Evolutionary conservation across 202 grass and related monocot species (phyloP), one percentile per base, ranked within the genome.

Genomic region (Panicum virgatum): DNA sequence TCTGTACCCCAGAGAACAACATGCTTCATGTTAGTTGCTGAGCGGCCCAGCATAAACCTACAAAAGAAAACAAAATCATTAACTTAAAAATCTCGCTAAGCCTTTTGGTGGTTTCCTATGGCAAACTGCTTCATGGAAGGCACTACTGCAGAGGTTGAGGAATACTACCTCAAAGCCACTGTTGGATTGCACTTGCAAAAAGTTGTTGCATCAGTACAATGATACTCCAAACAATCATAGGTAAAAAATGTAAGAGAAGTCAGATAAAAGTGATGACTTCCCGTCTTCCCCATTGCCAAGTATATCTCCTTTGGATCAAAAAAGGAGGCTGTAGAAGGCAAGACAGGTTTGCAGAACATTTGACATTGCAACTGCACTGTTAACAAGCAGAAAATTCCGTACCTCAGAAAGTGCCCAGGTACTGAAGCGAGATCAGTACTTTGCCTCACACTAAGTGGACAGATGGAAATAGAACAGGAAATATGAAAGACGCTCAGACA

Each of bases 331-430:
- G 43, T 10, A 45, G 12, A 45, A 45, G 3, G 10, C 10, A 45
- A 45, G 43, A 14, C 43, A 45, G 43, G 43, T 45, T 39, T 51
- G 46, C 20, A 42, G 30, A 44, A 39, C 6, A 37, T 39, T 16
- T 18, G 15, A 10, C 16, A 42, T 6, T 27, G 20, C n/a, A 50
- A 8, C 4, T 40, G 5, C 65, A 56, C 7, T 78, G 3, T 20
- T 63, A 38, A 14, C 38, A 47, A 25, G 51, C 2, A 34, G 15
- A 72, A 78, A 30, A 8, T 64, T 47, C 45, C 15, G 47, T 82
- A 87, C 94, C 94, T 97, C 94, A 16, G 77, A 77, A 40, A 97
- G 85, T 83, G 94, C 90, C 94, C 91, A 97, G 18, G 92, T 97
- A 81, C 94, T 97, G 53, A 97, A 94, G 89, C 94, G 89, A 12